A percentile compares a stretch with the other conserved stretches of the same genome.
These are phyloP conservation scores for Globisporangium canariense DNA, from an alignment of 352 stramenopile species.

Conservation along the genomic window DNA sequence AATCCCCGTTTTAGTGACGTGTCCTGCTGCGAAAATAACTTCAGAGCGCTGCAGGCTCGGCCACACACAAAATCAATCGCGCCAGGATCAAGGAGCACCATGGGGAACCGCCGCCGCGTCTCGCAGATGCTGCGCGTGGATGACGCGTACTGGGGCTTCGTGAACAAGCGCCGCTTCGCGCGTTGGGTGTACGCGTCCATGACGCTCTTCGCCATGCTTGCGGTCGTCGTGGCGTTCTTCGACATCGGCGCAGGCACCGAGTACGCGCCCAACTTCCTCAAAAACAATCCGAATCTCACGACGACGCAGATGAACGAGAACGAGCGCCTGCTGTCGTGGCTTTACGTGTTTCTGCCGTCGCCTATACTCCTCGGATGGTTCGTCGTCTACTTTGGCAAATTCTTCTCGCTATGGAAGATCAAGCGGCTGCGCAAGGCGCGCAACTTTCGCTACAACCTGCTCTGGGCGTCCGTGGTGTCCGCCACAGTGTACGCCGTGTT, in stretches of 20 bases:
- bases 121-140: constrained; percentile 70
- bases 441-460: constrained; percentile 84
- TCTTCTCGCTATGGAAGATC: constrained; percentile 73
- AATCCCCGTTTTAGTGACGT: too few species aligned
- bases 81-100: constrained; percentile 15
- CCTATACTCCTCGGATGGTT: constrained; percentile 67
- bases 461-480: constrained; percentile 53
- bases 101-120: constrained; percentile 62
- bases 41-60: background rate
- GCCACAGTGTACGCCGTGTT: constrained; percentile 52
- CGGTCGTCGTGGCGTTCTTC: constrained; percentile 75
- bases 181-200: constrained; percentile 68
- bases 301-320: constrained; percentile 68
- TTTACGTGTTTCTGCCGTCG: constrained; percentile 74
- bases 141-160: constrained; percentile 74
- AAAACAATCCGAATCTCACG: constrained; percentile 40
- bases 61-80: background rate
- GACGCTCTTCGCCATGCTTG: constrained; percentile 75
- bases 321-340: constrained; percentile 60
- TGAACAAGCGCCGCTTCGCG: constrained; percentile 74
- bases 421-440: constrained; percentile 69
- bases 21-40: background rate
- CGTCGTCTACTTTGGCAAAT: constrained; percentile 81
- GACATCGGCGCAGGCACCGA: constrained; percentile 53
- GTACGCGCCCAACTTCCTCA: constrained; percentile 45